Evolutionary conservation across 768 basidiomycete species (phyloP), one percentile per base, ranked within the genome.

Genomic region (Xerocomus spinulosus): DNA sequence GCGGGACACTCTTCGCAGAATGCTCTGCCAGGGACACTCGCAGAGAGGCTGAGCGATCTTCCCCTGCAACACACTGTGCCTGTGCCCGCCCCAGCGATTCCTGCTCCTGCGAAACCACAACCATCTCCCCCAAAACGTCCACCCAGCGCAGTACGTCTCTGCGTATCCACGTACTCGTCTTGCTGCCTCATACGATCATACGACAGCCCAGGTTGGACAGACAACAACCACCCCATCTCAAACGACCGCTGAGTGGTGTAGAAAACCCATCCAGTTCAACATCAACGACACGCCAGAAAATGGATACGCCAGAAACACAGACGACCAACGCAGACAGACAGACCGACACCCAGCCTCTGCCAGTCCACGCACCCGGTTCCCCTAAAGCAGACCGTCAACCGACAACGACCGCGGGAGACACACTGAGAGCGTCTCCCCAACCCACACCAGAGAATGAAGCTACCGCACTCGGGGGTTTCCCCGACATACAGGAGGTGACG

Each of bases 181-280:
- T 7, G 4, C 13, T n/a, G 30, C n/a, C 29, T 28, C 2, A 5
- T 37, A 18, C 4, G 26, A 21, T 14, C 7, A 42, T 2, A 17
- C 20, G 26, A 21, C 36, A 66, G 63, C 51, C 59, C n/a, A 39
- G 52, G 37, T 42, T 4, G 3, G 60, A 53, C 9, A 50, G 54
- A 51, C 44, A 50, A 44, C 42, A 15, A 9, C 29, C 14, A 4
- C 38, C 43, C 1, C 50, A 36, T 23, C 35, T 43, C 9, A 60
- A 60, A 38, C 51, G 62, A 44, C 52, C 44, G 10, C 32, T 50
- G 40, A 56, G 49, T 12, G 9, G 14, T 14, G 0, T 9, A 17
- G 52, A 46, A 5, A 23, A 30, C 21, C 17, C 52, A 8, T n/a
- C 55, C 2, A 54, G 17, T 37, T 30, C n/a, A 5, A 15, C 25